These are phyloP conservation scores for Termitomyces sp. DNA, from an alignment of 768 basidiomycete genomes.

Conservation along the genomic window DNA sequence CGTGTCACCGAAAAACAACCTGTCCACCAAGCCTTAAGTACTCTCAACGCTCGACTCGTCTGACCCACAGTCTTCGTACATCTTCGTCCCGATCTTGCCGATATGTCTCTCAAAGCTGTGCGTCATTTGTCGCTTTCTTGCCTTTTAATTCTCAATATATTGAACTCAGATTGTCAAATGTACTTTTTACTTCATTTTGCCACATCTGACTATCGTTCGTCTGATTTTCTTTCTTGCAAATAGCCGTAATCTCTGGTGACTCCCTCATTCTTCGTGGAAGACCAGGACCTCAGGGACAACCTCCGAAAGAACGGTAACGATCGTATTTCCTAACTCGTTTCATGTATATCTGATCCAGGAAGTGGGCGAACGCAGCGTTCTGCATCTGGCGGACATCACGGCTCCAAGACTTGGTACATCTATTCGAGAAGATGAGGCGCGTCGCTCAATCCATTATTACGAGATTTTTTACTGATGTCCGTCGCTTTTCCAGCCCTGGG, in stretches of 20 bases:
- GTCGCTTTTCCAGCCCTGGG: conserved; percentile 57
- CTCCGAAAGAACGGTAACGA: conserved; percentile 80
- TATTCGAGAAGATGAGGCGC: conserved; percentile 84
- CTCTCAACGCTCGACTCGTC: not conserved
- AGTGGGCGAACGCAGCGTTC: conserved; percentile 44
- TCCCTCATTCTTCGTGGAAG: conserved; percentile 78
- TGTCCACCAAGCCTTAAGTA: not conserved
- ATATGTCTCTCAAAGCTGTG: conserved; percentile 77
- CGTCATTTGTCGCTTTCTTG: conserved; percentile 17
- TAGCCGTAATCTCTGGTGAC: conserved; percentile 89
- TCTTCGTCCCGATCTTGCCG: not conserved
- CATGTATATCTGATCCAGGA: not conserved
- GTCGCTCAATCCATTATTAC: conserved; percentile 7
- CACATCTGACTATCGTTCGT: conserved; percentile 13
- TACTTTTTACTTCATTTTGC: conserved; percentile 19
- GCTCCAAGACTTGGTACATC: conserved; percentile 83
- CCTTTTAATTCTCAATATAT: not conserved
- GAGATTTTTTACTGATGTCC: conserved; percentile 6
- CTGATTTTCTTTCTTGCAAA: conserved; percentile 11
- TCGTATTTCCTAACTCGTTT: not conserved
- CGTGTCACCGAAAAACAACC: conserved; percentile 4
- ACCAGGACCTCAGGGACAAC: conserved; percentile 76
- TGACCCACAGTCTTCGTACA: not conserved
- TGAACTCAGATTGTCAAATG: conserved; percentile 53
- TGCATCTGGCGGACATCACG: conserved; percentile 84